Base-by-base conservation (phyloP, 345 rosid genomes). In the Mercurialis annua region DNA sequence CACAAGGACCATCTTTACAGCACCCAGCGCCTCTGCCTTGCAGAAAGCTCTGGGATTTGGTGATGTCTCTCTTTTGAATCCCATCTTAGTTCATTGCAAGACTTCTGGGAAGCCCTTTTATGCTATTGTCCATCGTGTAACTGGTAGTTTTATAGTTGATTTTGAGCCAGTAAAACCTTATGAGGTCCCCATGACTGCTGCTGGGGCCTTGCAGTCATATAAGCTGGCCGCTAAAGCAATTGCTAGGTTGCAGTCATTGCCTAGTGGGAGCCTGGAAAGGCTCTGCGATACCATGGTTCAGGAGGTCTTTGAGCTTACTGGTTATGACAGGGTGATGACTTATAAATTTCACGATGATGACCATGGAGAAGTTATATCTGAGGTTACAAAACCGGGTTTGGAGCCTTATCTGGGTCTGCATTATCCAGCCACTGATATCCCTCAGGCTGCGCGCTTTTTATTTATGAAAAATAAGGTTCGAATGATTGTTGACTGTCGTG, bases 201-300 rank as follows among this genome's bases (percentile, higher is more conserved):
- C 97, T 60, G 98, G 98, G 46, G 98, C 98, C 47, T 76, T 93
- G 70, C 98, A 90, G 74, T 93, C 98, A 21, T 90, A 93, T 81
- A 93, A 90, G 78, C 96, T 93, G 20, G 98, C 98, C 38, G 98
- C 96, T 24, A 93, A 93, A 75, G 98, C 98, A 16, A 90, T 93
- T 62, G 80, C 94, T 17, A 80, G 91, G 62, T 71, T 93, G 80
- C 98, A 93, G 75, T 85, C 97, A 53, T 74, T 90, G 73, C 83
- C 96, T 27, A 90, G 97, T 49, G 98, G 97, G 51, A 90, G 94
- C 77, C 75, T 93, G 82, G 88, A 86, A 57, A 82, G 96, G 85
- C 90, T 93, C 55, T 90, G 98, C 33, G 92, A 90, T 55, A 83
- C 94, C 9, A 88, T 93, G 98, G 92, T 81, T 78, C 92, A 86